Base-by-base conservation (phyloP, 139 green algal species). In the Gonium pectorale region DNA sequence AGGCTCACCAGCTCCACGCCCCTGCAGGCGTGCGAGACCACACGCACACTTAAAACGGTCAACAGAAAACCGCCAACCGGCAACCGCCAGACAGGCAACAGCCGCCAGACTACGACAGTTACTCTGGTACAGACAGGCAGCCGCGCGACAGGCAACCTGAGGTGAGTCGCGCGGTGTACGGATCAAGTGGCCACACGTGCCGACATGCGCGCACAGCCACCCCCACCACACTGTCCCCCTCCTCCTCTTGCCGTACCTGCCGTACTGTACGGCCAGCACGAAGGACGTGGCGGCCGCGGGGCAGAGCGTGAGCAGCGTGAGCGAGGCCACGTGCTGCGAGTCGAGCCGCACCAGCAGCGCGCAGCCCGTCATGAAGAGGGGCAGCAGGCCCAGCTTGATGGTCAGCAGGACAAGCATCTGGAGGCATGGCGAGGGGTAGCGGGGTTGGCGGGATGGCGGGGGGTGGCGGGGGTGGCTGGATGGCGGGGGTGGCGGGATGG, bases 261-360 rank as follows among this genome's bases (percentile, higher is more conserved):
- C 66, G 66, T 86, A 86, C 80, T 86, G 66, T 49, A 77, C 52
- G 31, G 80, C 80, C 11, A 86, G 67, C 35, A 79, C 80, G 27
- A 86, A 86, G 67, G 31, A 56, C 9, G 67, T 33, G 43, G 80
- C 67, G 6, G 80, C 80, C 24, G 80, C 68, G 26, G 80, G 80
- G 27, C n/a, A 79, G 21, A 79, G 52, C 37, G 49, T 79, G 29
- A 86, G 80, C 49, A 86, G 63, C 80, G 68, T 77, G 46, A 86
- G 54, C 21, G 64, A 31, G 7, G 66, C 59, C 59, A 68, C 56
- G 75, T 82, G 60, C 60, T 72, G 56, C 4, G 29, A 40, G 38
- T 71, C 75, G 46, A 85, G 64, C 6, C 31, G 43, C 51, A 69
- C 51, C 27, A 60, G 33, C 64, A 62, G 13, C 1, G 33, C 67